Percentiles rank a stretch among this genome's conserved stretches.
Conservation (phyloP, 108 stramenopile species). For the Cyclotella choctawhatcheeana region DNA sequence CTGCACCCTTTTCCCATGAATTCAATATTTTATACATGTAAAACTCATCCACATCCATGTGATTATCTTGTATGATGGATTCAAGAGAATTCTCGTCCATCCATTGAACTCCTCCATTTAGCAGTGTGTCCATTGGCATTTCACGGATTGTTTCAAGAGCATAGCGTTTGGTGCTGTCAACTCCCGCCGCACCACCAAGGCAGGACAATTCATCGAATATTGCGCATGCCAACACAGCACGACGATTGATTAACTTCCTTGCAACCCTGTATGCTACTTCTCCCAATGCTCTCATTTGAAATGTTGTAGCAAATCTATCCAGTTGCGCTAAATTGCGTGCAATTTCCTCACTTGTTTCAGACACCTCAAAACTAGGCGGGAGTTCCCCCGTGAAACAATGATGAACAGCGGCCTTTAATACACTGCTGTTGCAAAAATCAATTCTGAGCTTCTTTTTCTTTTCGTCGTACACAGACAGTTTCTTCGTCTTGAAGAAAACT, state of each 20-base stretch:
- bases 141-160: slow-evolving; percentile 55
- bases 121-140: slow-evolving; percentile 47
- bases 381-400: slow-evolving; percentile 56
- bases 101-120: slow-evolving; percentile 62
- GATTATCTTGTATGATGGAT: slow-evolving; percentile 48
- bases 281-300: slow-evolving; percentile 48
- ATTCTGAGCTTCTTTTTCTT: slow-evolving; percentile 13
- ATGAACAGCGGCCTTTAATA: slow-evolving; percentile 60
- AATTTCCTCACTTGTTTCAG: slow-evolving; percentile 41
- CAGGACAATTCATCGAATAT: slow-evolving; percentile 68
- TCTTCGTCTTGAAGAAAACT: slow-evolving; percentile 52
- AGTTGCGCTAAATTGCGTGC: slow-evolving; percentile 60
- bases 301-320: slow-evolving; percentile 56
- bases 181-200: slow-evolving; percentile 30
- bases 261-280: slow-evolving; percentile 44
- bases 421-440: slow-evolving; percentile 42
- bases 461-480: slow-evolving; percentile 16
- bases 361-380: slow-evolving; percentile 48
- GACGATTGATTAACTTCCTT: slow-evolving; percentile 51
- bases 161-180: slow-evolving; percentile 47
- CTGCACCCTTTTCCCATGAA: slow-evolving; percentile 47
- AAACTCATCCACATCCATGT: slow-evolving; percentile 66
- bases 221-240: slow-evolving; percentile 65
- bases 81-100: slow-evolving; percentile 50
- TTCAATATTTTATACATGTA: slow-evolving; percentile 68